Evolutionary conservation across 148 eudicot species (phyloP), one percentile per base, ranked within the genome.

Genomic region (Persicaria tinctoria): DNA sequence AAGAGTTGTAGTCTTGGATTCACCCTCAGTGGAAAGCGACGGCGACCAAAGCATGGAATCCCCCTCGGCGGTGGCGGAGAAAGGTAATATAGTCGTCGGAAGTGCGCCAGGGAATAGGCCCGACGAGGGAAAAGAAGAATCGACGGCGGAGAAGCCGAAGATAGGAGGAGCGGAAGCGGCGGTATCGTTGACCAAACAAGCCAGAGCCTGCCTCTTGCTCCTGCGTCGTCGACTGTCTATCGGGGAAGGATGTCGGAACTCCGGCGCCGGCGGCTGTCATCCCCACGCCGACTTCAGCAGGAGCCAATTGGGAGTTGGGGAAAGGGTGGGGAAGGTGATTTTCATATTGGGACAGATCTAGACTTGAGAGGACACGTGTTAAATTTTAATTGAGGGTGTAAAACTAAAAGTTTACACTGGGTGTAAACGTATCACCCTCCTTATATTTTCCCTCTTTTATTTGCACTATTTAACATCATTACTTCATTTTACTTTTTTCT

Each of bases 241-340:
- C 51, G 76, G 53, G 47, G 80, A 46, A 44, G 12, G 54, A 74
- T 32, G 32, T 16, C 56, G 55, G 32, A 38, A 9, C 63, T 5
- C 70, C 16, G 48, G 5, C 10, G 70, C 3, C 77, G 17, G 17
- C 41, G 20, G 70, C 73, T 77, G 14, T 70, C 80, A 76, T 87
- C 85, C 90, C 93, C 92, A 90, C 96, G 68, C 81, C 90, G 85
- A 89, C 80, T 82, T 90, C 91, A 92, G 93, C 77, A 87, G 90
- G 85, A 79, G 56, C 68, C 9, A 9, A 23, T 27, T 60, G 44
- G 5, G 46, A 38, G 47, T 41, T 16, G 2, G 46, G 50, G 71
- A 66, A 45, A 3, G 47, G 32, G 45, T 4, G 55, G 20, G 7
- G 13, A n/a, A 14, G 11, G 41, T 13, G 20, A 51, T 44, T 17